Conservation (phyloP, 2,329 filamentous ascomycete genomes). For the Bipolaris gigantea region DNA sequence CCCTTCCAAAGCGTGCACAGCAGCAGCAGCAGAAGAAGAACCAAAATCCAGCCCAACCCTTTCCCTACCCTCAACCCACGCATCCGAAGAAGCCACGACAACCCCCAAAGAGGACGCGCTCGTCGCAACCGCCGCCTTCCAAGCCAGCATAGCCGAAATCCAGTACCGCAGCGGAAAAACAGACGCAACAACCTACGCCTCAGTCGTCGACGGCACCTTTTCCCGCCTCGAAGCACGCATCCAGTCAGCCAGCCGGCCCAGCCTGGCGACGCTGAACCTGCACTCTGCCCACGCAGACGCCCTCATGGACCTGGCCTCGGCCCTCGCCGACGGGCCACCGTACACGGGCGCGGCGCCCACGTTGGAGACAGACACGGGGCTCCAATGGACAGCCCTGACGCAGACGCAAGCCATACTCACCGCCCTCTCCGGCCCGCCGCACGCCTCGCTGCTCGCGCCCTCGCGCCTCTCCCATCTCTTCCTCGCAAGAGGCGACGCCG, state of each 20-base stretch:
- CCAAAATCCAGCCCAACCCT: slow-evolving; percentile 38
- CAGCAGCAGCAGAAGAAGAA: no score
- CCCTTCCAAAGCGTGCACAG: slow-evolving; percentile 17
- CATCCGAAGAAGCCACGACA: slow-evolving; percentile 35
- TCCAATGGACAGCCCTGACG: slow-evolving; percentile 41
- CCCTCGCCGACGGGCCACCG: slow-evolving; percentile 40
- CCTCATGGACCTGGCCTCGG: slow-evolving; percentile 57
- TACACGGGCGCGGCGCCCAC: slow-evolving; percentile 19
- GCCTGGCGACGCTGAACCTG: slow-evolving; percentile 53
- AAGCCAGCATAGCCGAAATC: slow-evolving; percentile 58
- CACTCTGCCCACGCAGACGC: slow-evolving; percentile 61
- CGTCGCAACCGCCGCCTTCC: slow-evolving; percentile 60
- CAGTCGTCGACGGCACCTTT: slow-evolving; percentile 42
- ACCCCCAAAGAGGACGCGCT: slow-evolving; percentile 55
- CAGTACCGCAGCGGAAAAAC: slow-evolving; percentile 57
- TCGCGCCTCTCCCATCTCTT: slow-evolving; percentile 37
- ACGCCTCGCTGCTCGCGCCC: slow-evolving; percentile 22
- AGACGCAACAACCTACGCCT: slow-evolving; percentile 54
- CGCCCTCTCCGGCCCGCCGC: slow-evolving; percentile 21
- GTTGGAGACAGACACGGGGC: slow-evolving; percentile 20
- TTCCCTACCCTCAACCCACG: slow-evolving; percentile 30
- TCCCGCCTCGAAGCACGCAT: no score
- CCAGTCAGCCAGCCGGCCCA: no score
- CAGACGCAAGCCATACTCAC: slow-evolving; percentile 37
- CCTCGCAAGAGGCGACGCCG: slow-evolving; percentile 38